Evolutionary conservation across 805 yeast genomes (phyloP), one percentile per base, ranked within the genome.

Genomic region (Kodamaea nitidulidarum): DNA sequence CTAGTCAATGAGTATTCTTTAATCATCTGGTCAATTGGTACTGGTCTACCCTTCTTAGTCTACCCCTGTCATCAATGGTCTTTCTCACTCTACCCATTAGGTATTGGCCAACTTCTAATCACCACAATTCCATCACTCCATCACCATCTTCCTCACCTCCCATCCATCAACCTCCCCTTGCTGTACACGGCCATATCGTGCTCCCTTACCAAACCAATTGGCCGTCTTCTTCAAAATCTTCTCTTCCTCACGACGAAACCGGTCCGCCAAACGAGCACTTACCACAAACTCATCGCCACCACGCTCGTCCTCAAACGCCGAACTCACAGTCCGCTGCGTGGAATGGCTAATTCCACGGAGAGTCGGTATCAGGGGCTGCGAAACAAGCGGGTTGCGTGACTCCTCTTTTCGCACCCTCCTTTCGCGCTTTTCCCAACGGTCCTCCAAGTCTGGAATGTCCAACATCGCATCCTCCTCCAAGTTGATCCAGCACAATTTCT

Each of bases 401-500:
- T 5, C 20, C 21, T 28, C 16, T 14, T 12, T 14, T 6, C 14
- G 15, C 16, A 28, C 27, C 12, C n/a, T 26, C n/a, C 6, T 11
- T 12, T 26, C 11, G 7, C 29, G n/a, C 6, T 26, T 7, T 12
- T 26, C 12, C 6, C 29, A 11, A 26, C 14, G 51, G 12, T 48
- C 54, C 4, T 49, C 56, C 31, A 67, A 55, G 46, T 76, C 81
- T 7, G 75, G 77, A 36, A 77, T 58, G 32, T 70, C 78, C 28
- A 63, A 70, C 3, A 78, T 75, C 30, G 64, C 61, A 4, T 70
- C 73, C 1, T 55, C 54, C 22, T 58, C 62, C 31, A 71, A 44
- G 46, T 73, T 76, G n/a, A 78, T 67, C 87, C 87, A 81, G 43
- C 76, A 54, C 54, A 78, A 54, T 27, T 72, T 71, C 20, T 71